Evolutionary conservation across 306 rosid species (phyloP).

Genomic region (Canavalia gladiata): DNA sequence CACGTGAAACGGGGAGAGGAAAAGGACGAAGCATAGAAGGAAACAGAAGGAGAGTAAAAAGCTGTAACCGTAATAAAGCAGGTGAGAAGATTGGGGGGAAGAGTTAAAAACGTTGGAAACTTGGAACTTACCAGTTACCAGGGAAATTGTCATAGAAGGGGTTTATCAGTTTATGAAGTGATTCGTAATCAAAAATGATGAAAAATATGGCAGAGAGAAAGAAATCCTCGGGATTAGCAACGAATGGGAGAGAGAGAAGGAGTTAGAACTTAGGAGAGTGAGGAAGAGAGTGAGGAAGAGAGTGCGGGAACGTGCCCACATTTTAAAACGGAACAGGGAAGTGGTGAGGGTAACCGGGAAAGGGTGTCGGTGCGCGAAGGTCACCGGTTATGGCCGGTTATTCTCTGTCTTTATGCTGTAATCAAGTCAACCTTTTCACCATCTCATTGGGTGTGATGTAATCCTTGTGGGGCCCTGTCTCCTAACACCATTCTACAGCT

Average conservation of each 20-base stretch:
- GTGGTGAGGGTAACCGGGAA: conserved; percentile 35
- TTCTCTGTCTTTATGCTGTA: background rate
- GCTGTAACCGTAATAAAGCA: conserved; percentile 41
- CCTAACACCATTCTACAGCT: background rate
- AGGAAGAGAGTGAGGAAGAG: background rate
- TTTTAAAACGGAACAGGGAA: conserved; percentile 41
- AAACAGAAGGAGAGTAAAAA: background rate
- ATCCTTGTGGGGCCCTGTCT: conserved; percentile 6
- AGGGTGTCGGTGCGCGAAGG: conserved; percentile 46
- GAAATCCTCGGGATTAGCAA: conserved; percentile 37
- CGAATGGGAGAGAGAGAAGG: no score
- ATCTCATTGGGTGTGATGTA: conserved; percentile 29
- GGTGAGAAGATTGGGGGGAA: background rate
- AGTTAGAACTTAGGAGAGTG: background rate
- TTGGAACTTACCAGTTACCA: conserved; percentile 23
- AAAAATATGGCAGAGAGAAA: background rate
- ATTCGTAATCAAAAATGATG: conserved; percentile 25
- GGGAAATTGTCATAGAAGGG: background rate
- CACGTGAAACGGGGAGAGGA: conserved; percentile 37
- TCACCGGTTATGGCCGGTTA: conserved; percentile 48
- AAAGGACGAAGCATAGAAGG: background rate
- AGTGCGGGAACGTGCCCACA: conserved; percentile 44
- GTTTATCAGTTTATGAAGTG: background rate
- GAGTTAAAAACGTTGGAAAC: conserved; percentile 18
- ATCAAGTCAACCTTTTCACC: conserved; percentile 38